Base-by-base conservation (phyloP, 2,329 filamentous ascomycete species). In the Alternaria atra region DNA sequence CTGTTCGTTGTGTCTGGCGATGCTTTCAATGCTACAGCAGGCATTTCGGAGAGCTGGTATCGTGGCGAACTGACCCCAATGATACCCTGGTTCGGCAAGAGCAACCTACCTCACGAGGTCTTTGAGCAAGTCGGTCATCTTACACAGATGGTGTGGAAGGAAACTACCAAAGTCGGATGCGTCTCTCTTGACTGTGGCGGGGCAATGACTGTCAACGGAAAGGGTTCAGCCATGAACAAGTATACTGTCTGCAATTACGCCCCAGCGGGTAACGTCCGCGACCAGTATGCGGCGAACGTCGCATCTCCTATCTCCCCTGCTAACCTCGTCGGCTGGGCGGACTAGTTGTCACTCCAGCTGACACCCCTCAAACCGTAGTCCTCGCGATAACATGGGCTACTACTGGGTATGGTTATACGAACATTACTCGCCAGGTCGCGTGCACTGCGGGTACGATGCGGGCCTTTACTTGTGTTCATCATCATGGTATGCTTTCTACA, bases 31-130 rank as follows among this genome's bases (percentile, higher is more conserved):
- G 84, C 92, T 64, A 87, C 88, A 55, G 83, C 86, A 65, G 88
- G 90, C 68, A 89, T 94, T 75, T 92, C 89, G 73, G 86, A 94
- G 77, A 84, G 90, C 81, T 97, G 95, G 92, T 97, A 97, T 86
- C 92, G 95, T 78, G 87, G 86, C 72, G 93, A 97, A 80, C 83
- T 91, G 71, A 75, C 76, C 65, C 89, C 85, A 80, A 84, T 84
- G 60, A 72, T 75, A 30, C 78, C 81, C 54, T 83, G 80, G 76
- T 95, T 90, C 73, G 90, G 89, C 66, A 58, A 83, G 68, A 74
- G 79, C 60, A 84, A 83, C 74, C 48, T 74, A 32, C 64, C 72
- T 6, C 92, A 93, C 77, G 81, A 65, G 10, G 66, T 72, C 23
- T 76, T 77, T 65, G 66, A 73, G 52, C 44, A 63, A 2, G 73